A percentile compares a stretch with the other conserved stretches of the same genome.
Evolutionary conservation across 106 monocot genomes (phyloP).

Genomic region (Dioscorea zingiberensis): DNA sequence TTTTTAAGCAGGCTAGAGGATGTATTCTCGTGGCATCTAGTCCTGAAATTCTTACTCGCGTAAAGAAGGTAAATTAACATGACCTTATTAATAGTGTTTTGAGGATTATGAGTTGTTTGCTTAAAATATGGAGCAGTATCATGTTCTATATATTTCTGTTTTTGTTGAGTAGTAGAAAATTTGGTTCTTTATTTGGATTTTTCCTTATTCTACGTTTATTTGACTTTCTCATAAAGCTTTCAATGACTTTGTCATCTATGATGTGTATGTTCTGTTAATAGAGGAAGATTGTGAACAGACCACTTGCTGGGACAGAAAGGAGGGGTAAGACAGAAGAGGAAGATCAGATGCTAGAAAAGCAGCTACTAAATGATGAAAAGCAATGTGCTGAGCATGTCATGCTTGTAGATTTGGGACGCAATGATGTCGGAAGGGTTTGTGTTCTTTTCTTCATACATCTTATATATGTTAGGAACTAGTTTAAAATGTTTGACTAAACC

Average conservation of each 20-base stretch:
- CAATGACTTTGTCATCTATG: no score
- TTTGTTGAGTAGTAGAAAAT: no score
- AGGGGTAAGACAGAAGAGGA: conserved; percentile 47
- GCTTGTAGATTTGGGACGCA: conserved; percentile 64
- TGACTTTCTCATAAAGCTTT: no score
- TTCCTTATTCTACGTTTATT: no score
- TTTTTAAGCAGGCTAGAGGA: conserved; percentile 68
- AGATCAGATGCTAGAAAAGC: conserved; percentile 34
- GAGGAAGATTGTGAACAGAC: conserved; percentile 55
- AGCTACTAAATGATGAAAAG: conserved; percentile 61
- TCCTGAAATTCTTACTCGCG: conserved; percentile 88
- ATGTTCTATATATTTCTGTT: no score
- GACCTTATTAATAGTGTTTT: no score
- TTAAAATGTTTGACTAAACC: background rate
- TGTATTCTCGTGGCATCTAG: conserved; percentile 95
- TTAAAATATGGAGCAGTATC: no score
- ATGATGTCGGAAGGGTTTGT: conserved; percentile 72
- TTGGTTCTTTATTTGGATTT: no score
- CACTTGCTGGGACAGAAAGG: conserved; percentile 63
- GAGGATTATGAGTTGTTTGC: no score
- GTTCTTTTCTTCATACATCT: background rate
- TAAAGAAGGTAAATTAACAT: conserved; percentile 38
- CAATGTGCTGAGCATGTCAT: conserved; percentile 77
- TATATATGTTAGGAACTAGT: background rate
- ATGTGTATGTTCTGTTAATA: conserved; percentile 7